Percentiles rank a stretch among this genome's conserved stretches.
These are phyloP conservation scores for Phytopythium aichiense DNA, from an alignment of 352 stramenopile genomes.

Conservation along the genomic window DNA sequence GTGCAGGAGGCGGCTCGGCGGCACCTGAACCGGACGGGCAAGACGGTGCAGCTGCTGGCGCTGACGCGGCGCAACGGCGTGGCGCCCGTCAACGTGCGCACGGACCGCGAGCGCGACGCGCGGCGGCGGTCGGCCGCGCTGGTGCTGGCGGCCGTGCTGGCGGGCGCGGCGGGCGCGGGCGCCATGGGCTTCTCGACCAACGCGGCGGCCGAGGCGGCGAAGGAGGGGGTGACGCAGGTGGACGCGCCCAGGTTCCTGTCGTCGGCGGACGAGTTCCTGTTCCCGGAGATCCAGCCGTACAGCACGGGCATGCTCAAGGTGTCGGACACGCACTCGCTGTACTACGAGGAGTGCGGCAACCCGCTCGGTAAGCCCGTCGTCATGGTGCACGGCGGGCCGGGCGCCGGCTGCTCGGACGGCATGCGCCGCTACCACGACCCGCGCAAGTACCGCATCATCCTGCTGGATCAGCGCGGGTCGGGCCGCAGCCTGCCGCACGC, in stretches of 20 bases:
- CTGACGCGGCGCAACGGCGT: conserved; percentile 16
- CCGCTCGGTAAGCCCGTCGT: conserved; percentile 88
- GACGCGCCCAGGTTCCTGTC: conserved; percentile 31
- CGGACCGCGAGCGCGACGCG: conserved; percentile 13
- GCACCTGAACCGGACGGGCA: conserved; percentile 6
- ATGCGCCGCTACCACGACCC: conserved; percentile 93
- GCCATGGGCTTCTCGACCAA: conserved; percentile 22
- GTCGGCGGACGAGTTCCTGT: conserved; percentile 68
- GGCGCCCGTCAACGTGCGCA: conserved; percentile 18
- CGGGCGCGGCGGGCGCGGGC: conserved; percentile 16
- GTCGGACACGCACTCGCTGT: conserved; percentile 81
- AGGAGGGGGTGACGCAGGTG: background rate
- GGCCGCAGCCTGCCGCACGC: conserved; percentile 86
- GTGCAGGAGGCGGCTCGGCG: background rate
- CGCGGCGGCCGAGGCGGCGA: conserved; percentile 17
- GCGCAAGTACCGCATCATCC: conserved; percentile 88
- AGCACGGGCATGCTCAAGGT: conserved; percentile 79
- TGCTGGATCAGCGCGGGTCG: conserved; percentile 92
- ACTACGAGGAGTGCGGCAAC: conserved; percentile 90
- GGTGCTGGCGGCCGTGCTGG: conserved; percentile 19
- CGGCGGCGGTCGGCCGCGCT: conserved; percentile 7
- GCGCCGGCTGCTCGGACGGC: conserved; percentile 80
- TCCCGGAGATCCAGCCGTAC: conserved; percentile 79
- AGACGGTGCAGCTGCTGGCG: conserved; percentile 27
- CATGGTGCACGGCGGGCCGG: conserved; percentile 93